Evolutionary conservation across 495 filamentous ascomycete species (phyloP), one percentile per base, ranked within the genome.

Genomic region (Bathelium albidoporum): DNA sequence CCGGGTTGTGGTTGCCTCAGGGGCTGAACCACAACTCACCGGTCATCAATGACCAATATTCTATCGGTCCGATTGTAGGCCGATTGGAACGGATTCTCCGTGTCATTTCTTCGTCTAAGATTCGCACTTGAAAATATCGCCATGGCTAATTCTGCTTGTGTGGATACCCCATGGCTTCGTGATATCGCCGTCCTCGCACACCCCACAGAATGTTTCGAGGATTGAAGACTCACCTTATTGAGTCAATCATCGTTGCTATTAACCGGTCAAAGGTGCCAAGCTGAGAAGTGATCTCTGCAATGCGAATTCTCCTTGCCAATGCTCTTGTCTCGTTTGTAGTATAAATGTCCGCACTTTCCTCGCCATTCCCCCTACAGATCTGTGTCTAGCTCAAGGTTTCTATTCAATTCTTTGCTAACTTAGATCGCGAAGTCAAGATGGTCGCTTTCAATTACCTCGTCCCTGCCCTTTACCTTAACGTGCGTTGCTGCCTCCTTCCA

Each of bases 391-490:
- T 39, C 34, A 39, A 39, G 5, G 14, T 39, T 39, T 39, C 34
- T 39, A 39, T 39, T 39, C 34, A 39, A 5, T 39, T 5, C 5
- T 39, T 39, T 39, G 5, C 5, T 5, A 39, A 39, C 14, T 14
- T 39, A 5, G 14, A 39, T 39, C 34, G 5, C 5, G 34, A 20
- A 3, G 43, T 18, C 3, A 49, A 55, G 49, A 61, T 61, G 59
- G n/a, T 26, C n/a, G 43, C 64, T 36, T 66, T 45, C 49, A 60
- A 53, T 26, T 66, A 66, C 41, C 24, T 60, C 2, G 49, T 60
- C 29, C 64, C 64, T 10, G 64, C 64, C 16, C 60, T 66, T 18
- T 66, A 61, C 32, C 58, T 66, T 28, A 66, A 66, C 36, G 64
- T 66, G 18, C 26, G 64, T 59, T 58, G 9, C 2, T 45, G 28